Base-by-base conservation (phyloP, 2,329 filamentous ascomycete species). In the Lasiodiplodia gonubiensis region DNA sequence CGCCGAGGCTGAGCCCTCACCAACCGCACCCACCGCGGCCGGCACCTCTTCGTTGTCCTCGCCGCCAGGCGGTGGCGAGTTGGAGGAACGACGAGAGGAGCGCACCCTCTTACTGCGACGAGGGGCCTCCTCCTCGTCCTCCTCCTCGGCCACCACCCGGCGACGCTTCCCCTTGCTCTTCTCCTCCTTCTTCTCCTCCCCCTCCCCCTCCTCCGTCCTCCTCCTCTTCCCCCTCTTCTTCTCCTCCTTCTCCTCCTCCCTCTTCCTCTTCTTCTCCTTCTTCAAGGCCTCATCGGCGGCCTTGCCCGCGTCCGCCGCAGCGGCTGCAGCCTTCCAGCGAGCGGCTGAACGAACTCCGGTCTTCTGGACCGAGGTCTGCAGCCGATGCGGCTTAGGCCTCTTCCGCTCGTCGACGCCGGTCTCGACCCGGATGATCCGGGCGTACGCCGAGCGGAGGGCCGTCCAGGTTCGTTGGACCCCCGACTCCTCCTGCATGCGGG, bases 381-480 rank as follows among this genome's bases (percentile, higher is more conserved):
- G 37, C 7, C 61, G 67, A 4, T 68, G 46, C n/a, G 37, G 42
- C 37, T 52, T 66, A n/a, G 35, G 48, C 27, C 1, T 16, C 51
- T 27, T 57, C 64, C 68, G 59, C 68, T 68, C 68, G 16, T 69
- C 68, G 23, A 68, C 27, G 5, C 68, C 68, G 3, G 39, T 33
- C 1, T 14, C 4, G 0, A 1, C n/a, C 16, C 68, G 67, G 21
- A 66, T n/a, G 7, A 55, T 8, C n/a, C 68, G 68, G 18, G 18
- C 39, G 52, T 54, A 69, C n/a, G 61, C 39, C 16, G 12, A 60
- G 27, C 57, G 54, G 61, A 68, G 5, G 2, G 68, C 67, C 14
- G 7, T 4, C 16, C 6, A 14, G 18, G 53, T 27, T 46, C 51
- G 59, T 21, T 10, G 23, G 54, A 42, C 21, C 10, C 46, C 39